Base-by-base conservation (phyloP, 2,329 filamentous ascomycete species). In the Talaromyces pinophilus region DNA sequence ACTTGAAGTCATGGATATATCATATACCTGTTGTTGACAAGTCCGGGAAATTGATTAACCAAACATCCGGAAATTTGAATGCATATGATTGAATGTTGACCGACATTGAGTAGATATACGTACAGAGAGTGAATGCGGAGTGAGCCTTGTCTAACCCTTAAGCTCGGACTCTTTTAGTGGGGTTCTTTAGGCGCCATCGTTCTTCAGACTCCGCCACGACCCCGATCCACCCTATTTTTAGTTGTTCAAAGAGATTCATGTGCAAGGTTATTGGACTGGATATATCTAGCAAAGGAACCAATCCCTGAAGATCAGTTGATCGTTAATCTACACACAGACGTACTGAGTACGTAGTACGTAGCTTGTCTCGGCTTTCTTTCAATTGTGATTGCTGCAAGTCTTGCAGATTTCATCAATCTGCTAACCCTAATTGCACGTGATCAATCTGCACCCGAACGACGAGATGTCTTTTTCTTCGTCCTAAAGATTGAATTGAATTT, bases 151-250 rank as follows among this genome's bases (percentile, higher is more conserved):
- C 46, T 22, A n/a, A 17, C 30, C 42, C 42, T 50, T 2, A 59
- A 59, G 28, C 35, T 59, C 40, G 57, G 57, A 44, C 54, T 57
- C 52, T 38, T 55, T 52, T 33, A 38, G 52, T 55, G 52, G 52
- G 22, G 30, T 19, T 52, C 30, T 35, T 19, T 35, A 55, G 52
- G 52, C 52, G 52, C n/a, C 52, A 55, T 35, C 52, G n/a, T 57
- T 57, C 54, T 57, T n/a, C 54, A 40, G 54, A 60, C 59, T 61
- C 42, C 61, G 61, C 61, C 61, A 62, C 59, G 5, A 48, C 17
- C 44, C 10, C 44, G n/a, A 30, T 35, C 59, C 11, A 25, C 7
- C 28, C 59, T 63, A 63, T 63, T 63, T 55, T 55, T 55, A 63
- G 60, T 15, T 17, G 25, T 46, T 19, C 28, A 48, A 48, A 46